Percentiles rank a stretch among this genome's conserved stretches.
Conservation (phyloP, 164 flowering plant genomes). For the Magnolia changhungtana region DNA sequence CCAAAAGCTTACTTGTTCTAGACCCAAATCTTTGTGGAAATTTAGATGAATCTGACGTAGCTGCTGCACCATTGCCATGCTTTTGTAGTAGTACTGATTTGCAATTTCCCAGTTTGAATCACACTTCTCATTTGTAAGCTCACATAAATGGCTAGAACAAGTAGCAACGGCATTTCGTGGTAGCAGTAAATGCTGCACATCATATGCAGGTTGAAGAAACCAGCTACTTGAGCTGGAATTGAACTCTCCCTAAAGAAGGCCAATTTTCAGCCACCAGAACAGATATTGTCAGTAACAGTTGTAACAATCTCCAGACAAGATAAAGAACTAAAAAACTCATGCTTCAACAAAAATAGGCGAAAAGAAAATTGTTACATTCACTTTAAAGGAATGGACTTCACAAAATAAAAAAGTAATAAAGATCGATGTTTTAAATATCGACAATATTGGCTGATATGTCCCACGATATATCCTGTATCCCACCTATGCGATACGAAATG, state of each 20-base stretch:
- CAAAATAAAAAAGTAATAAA: too few species aligned
- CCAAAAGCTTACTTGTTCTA: constrained; percentile 53
- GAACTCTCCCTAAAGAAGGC: constrained; percentile 32
- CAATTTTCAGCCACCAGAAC: constrained; percentile 1
- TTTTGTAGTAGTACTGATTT: constrained; percentile 64
- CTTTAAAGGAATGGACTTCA: too few species aligned
- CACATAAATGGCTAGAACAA: constrained; percentile 10
- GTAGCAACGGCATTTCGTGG: constrained; percentile 15
- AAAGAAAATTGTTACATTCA: too few species aligned
- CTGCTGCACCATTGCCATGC: constrained; percentile 58
- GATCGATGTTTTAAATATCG: too few species aligned
- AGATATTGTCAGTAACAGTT: constrained; percentile 5
- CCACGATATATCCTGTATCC: too few species aligned
- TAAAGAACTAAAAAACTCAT: neutral
- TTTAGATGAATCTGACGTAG: constrained; percentile 51
- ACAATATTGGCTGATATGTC: too few species aligned
- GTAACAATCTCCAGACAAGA: neutral
- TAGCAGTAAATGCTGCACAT: constrained; percentile 54
- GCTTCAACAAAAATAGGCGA: neutral
- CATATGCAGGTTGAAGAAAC: constrained; percentile 69
- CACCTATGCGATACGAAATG: too few species aligned
- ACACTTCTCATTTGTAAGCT: constrained; percentile 3
- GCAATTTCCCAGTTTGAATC: constrained; percentile 53
- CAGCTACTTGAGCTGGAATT: constrained; percentile 35
- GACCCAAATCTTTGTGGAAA: constrained; percentile 64